Evolutionary conservation across 148 eudicot genomes (phyloP), one percentile per base, ranked within the genome.

Genomic region (Rhododendron kiyosumense): DNA sequence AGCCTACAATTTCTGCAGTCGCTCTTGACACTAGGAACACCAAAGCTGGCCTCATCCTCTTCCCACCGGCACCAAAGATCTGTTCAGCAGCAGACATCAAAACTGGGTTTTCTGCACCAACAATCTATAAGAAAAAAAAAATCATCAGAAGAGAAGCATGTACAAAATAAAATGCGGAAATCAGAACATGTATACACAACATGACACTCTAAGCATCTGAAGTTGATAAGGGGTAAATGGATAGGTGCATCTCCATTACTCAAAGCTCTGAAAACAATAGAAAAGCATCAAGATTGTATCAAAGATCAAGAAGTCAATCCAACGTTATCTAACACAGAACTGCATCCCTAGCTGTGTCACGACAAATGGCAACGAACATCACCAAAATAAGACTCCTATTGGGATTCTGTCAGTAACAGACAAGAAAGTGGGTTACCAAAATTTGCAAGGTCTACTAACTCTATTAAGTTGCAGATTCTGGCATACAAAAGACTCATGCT

Each of bases 41-140:
- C 88, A 95, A 87, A 87, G 99, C 99, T 43, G 99, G 99, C 90
- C 99, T 93, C 98, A 96, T 95, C 85, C 98, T 91, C 91, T 96
- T 96, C 76, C 98, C 99, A 85, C 99, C 97, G 85, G 99, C 99
- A 65, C 95, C 88, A 88, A 96, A 96, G 65, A 96, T 96, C 86
- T 96, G 98, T 88, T 96, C 95, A n/a, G 98, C 98, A 57, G 98
- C 99, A 26, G 97, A 95, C 97, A 94, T 93, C 86, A 96, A 85
- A 13, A 84, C 78, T 20, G 59, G 61, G 78, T 32, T 84, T 10
- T 28, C 57, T 46, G 67, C 77, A 90, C 99, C 98, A 91, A 96
- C 95, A 90, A 96, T 95, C 99, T 96, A 88, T 83, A 76, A 74
- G 86, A 82, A 84, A 65, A 69, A 67, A 14, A 85, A 34, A 81